Conservation (phyloP, 1,284 basidiomycete genomes). For the Veloboletus limbatus region DNA sequence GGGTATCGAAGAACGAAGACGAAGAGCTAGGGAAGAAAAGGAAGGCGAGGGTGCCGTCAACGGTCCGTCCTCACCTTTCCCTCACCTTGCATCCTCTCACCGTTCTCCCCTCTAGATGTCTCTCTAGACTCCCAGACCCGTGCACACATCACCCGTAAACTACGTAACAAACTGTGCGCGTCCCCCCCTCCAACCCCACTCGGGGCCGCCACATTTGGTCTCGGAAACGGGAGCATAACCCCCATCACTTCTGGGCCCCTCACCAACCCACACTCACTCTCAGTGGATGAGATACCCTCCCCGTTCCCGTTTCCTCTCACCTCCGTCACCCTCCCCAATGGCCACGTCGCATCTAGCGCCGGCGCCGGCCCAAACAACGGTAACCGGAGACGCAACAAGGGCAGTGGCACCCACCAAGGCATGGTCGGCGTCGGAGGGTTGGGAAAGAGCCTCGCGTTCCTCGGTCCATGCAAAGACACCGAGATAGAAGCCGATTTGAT, state of each 20-base stretch:
- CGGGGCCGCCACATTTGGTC: conserved; percentile 33
- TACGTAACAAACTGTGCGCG: conserved; percentile 71
- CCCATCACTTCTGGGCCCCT: conserved; percentile 65
- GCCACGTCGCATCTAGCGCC: conserved; percentile 32
- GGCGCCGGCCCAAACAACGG: conserved; percentile 41
- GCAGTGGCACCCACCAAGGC: conserved; percentile 50
- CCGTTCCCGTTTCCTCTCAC: conserved; percentile 77
- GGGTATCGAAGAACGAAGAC: conserved; percentile 74
- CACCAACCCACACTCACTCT: conserved; percentile 73
- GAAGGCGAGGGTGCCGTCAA: conserved; percentile 71
- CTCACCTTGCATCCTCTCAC: conserved; percentile 7
- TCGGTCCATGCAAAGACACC: conserved; percentile 55
- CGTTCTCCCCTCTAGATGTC: conserved; percentile 44
- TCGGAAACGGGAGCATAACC: conserved; percentile 34
- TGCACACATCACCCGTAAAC: conserved; percentile 75
- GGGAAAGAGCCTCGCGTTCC: conserved; percentile 59
- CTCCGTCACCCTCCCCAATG: conserved; percentile 36
- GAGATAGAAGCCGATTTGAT: conserved; percentile 72
- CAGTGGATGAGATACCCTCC: conserved; percentile 78
- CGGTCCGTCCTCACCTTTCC: conserved; percentile 38
- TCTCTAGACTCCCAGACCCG: conserved; percentile 70
- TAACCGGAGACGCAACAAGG: conserved; percentile 55
- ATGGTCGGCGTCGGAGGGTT: conserved; percentile 53
- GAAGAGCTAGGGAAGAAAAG: conserved; percentile 76
- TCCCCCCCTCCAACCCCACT: conserved; percentile 60